Evolutionary conservation across 805 yeast genomes (phyloP).

Genomic region (Suhomyces sp.): DNA sequence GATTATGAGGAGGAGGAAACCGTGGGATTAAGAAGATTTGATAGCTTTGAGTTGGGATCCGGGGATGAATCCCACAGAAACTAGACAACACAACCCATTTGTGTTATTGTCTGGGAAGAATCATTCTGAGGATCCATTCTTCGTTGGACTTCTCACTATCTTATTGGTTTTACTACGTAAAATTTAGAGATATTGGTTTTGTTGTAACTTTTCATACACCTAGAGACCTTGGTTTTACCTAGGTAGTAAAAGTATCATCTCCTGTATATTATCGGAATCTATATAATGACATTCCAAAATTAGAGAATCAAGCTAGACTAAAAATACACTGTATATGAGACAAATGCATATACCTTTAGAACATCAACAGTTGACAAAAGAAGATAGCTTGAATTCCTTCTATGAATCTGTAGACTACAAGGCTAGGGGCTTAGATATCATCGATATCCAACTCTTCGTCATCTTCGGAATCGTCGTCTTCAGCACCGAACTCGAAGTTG

Average conservation of each 20-base stretch:
- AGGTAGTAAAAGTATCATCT: background rate
- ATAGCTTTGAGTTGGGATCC: constrained; percentile 52
- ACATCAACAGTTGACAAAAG: background rate
- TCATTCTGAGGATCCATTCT: no score
- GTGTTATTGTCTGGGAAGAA: no score
- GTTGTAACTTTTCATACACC: background rate
- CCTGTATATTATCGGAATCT: background rate
- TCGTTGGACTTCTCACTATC: background rate
- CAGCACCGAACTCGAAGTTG: constrained; percentile 96
- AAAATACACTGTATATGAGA: constrained; percentile 1
- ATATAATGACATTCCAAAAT: background rate
- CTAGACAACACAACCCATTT: background rate
- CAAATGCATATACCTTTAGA: constrained; percentile 1
- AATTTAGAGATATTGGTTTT: no score
- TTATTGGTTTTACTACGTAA: background rate
- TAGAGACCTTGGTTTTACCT: background rate
- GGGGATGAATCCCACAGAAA: constrained; percentile 33
- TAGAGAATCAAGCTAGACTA: constrained; percentile 1
- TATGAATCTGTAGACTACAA: background rate
- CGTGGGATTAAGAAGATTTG: constrained; percentile 57
- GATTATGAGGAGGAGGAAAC: constrained; percentile 39
- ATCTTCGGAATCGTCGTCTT: constrained; percentile 74
- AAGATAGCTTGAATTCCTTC: background rate
- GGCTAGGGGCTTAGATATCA: constrained; percentile 60
- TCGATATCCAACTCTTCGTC: constrained; percentile 83